Conservation (phyloP, 257 asterid genomes). For the Lantana camara region DNA sequence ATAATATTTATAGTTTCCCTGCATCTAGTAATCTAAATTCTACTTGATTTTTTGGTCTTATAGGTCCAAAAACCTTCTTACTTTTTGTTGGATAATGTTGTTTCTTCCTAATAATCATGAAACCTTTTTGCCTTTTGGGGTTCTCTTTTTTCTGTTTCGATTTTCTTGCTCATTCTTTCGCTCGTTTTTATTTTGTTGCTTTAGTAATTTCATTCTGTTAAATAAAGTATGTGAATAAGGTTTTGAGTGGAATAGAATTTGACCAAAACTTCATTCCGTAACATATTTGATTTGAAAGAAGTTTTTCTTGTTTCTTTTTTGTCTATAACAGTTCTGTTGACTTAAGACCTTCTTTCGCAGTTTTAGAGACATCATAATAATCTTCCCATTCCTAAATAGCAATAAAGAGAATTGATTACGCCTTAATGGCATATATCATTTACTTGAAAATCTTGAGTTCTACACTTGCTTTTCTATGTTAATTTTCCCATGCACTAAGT, state of each 20-base stretch:
- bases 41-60: no score
- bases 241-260: not conserved
- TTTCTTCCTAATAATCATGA: constrained; percentile 2
- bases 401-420: not conserved
- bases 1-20: not conserved
- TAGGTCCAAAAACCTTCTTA: no score
- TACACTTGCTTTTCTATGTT: not conserved
- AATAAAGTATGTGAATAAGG: not conserved
- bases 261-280: no score
- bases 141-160: not conserved
- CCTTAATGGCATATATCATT: not conserved
- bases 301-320: no score
- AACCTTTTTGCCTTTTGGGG: not conserved
- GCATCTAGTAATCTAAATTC: no score
- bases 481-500: constrained; percentile 5
- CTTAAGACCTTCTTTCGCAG: no score
- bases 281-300: not conserved
- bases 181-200: not conserved
- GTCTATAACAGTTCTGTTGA: no score
- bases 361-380: no score
- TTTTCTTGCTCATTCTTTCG: not conserved
- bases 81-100: not conserved
- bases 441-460: not conserved
- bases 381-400: not conserved
- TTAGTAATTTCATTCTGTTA: not conserved